Evolutionary conservation across 176 grass and related monocot species (phyloP).

Genomic region (Elaeis guineensis): DNA sequence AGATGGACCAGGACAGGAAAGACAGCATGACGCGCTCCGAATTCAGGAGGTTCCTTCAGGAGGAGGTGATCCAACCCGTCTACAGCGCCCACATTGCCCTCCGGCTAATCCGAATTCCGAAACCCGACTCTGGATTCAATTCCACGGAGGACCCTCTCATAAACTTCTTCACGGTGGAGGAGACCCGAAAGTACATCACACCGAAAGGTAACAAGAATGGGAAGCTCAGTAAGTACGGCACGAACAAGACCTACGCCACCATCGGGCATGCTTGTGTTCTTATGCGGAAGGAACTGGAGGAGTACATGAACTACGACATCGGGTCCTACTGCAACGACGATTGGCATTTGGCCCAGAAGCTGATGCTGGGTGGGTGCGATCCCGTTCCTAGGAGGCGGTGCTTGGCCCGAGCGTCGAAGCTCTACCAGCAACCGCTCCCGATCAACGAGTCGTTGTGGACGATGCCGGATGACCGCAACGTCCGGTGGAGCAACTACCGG

Average conservation of each 20-base stretch:
- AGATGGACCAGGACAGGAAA: constrained; percentile 37
- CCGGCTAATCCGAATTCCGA: constrained; percentile 60
- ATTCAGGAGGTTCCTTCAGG: constrained; percentile 69
- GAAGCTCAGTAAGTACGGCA: constrained; percentile 25
- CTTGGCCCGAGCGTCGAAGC: constrained; percentile 57
- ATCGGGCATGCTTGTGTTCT: constrained; percentile 58
- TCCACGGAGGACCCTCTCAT: constrained; percentile 35
- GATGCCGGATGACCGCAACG: constrained; percentile 57
- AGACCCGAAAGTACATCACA: constrained; percentile 59
- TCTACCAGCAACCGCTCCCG: constrained; percentile 37
- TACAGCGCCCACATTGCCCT: constrained; percentile 66
- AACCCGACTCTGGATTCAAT: background rate
- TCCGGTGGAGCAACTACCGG: constrained; percentile 74
- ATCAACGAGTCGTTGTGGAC: constrained; percentile 59
- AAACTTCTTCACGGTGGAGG: constrained; percentile 60
- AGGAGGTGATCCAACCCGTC: constrained; percentile 80
- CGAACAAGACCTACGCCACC: constrained; percentile 34
- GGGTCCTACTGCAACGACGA: constrained; percentile 57
- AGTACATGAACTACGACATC: constrained; percentile 70
- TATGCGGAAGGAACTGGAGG: constrained; percentile 44
- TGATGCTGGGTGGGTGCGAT: constrained; percentile 73
- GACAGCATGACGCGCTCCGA: constrained; percentile 40
- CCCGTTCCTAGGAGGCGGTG: constrained; percentile 76
- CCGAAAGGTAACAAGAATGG: constrained; percentile 42
- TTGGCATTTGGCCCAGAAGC: constrained; percentile 68